Conservation (phyloP, 352 stramenopile genomes). For the Globisporangium carolinianum region DNA sequence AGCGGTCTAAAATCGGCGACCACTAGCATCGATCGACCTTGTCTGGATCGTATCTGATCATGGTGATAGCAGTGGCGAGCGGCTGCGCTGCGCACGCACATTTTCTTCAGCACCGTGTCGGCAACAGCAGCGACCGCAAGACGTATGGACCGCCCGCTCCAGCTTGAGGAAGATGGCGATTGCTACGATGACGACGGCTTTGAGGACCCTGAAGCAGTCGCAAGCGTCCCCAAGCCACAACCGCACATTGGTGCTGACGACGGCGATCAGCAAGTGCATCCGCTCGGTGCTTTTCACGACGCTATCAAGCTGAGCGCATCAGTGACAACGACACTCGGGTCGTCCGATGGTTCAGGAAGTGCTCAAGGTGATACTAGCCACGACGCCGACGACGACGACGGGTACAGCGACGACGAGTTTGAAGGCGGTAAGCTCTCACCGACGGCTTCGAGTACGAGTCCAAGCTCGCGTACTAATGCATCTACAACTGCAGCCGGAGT, state of each 20-base stretch:
- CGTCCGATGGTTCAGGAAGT: background rate
- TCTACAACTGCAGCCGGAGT: background rate
- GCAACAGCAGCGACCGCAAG: background rate
- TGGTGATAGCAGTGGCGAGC: no score
- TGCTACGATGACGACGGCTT: slow-evolving; percentile 10
- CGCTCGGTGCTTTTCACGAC: background rate
- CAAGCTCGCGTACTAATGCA: background rate
- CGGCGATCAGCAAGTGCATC: background rate
- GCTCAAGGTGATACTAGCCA: background rate
- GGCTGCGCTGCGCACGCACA: no score
- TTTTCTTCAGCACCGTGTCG: no score
- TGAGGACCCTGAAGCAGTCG: background rate
- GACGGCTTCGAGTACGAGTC: background rate
- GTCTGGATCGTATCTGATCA: no score
- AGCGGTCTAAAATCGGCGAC: no score
- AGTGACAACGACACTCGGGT: background rate
- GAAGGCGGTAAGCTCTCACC: background rate
- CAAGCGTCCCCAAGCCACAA: background rate
- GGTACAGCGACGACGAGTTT: background rate
- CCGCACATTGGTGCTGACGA: background rate
- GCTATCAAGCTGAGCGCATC: background rate
- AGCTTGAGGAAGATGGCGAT: background rate
- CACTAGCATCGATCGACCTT: no score
- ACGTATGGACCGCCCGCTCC: background rate
- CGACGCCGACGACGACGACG: background rate